A percentile compares a stretch with the other conserved stretches of the same genome.
phyloP scores from a whole-genome alignment of 257 asterid genomes.

The Solanum peruvianum region DNA sequence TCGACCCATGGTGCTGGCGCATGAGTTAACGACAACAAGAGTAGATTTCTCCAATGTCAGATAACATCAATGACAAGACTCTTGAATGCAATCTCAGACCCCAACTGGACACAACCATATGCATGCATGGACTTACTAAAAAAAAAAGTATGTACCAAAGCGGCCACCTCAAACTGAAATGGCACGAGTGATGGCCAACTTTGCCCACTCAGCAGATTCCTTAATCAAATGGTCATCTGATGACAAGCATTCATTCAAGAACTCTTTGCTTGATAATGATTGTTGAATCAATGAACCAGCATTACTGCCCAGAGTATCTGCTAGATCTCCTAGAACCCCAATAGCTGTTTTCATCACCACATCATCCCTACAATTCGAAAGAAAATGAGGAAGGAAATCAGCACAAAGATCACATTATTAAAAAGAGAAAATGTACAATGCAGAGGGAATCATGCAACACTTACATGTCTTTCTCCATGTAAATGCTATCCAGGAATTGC shows the following conservation, averaged over 20 bases:
- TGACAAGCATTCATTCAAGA: conserved; percentile 72
- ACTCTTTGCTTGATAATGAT: conserved; percentile 72
- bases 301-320: conserved; percentile 85
- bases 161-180: conserved; percentile 57
- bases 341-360: conserved; percentile 89
- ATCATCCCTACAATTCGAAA: conserved; percentile 60
- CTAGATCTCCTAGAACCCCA: conserved; percentile 87
- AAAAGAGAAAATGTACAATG: background rate
- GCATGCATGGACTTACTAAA: conserved; percentile 60
- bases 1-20: conserved; percentile 55
- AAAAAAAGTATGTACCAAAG: conserved; percentile 31
- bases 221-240: conserved; percentile 84
- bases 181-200: conserved; percentile 83
- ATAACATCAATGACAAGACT: conserved; percentile 52
- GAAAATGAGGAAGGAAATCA: background rate
- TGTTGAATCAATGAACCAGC: conserved; percentile 78
- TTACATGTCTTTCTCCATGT: conserved; percentile 74
- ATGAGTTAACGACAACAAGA: conserved; percentile 62
- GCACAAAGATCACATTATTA: background rate
- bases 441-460: conserved; percentile 3
- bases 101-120: conserved; percentile 71
- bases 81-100: conserved; percentile 46
- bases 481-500: conserved; percentile 73
- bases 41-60: conserved; percentile 39
- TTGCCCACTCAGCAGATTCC: conserved; percentile 97